A percentile compares a stretch with the other conserved stretches of the same genome.
Evolutionary conservation across 192 early-diverging fungal genomes (phyloP).

Genomic region (Coemansia umbellata): DNA sequence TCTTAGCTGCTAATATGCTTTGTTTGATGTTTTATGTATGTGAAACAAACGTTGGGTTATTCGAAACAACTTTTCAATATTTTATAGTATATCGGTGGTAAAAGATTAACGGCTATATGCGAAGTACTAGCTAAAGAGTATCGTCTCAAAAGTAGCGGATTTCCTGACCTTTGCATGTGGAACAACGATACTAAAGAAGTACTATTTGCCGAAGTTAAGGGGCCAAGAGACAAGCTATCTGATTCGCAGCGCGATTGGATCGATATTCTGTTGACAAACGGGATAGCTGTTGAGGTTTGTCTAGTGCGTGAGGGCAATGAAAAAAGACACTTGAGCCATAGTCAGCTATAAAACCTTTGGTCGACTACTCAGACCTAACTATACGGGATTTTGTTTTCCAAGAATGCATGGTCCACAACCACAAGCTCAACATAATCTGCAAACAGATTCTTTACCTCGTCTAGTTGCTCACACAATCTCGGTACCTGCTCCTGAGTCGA

Average conservation of each 20-base stretch:
- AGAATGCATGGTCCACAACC: constrained; percentile 50
- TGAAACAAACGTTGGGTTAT: neutral
- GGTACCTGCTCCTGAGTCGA: constrained; percentile 52
- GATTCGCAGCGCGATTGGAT: constrained; percentile 70
- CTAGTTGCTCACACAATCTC: constrained; percentile 39
- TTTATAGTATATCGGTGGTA: constrained; percentile 58
- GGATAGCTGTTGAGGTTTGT: constrained; percentile 62
- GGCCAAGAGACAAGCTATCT: constrained; percentile 65
- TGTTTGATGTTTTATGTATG: neutral
- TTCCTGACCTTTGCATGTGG: constrained; percentile 72
- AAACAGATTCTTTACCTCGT: constrained; percentile 53
- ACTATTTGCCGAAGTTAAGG: constrained; percentile 67
- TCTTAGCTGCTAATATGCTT: neutral
- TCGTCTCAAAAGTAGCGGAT: constrained; percentile 58
- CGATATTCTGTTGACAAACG: constrained; percentile 52
- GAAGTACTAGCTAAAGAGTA: constrained; percentile 60
- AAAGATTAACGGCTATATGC: constrained; percentile 56
- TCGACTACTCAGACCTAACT: no score
- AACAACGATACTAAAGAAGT: constrained; percentile 53
- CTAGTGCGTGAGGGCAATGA: constrained; percentile 45
- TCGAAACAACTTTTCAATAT: no score
- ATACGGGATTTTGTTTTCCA: constrained; percentile 51
- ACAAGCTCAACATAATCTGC: constrained; percentile 54
- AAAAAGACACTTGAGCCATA: no score
- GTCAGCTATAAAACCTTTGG: no score